These are phyloP conservation scores for Hemisphaericaspora lyxosophila DNA, from an alignment of 1,139 yeast species.

Conservation along the genomic window DNA sequence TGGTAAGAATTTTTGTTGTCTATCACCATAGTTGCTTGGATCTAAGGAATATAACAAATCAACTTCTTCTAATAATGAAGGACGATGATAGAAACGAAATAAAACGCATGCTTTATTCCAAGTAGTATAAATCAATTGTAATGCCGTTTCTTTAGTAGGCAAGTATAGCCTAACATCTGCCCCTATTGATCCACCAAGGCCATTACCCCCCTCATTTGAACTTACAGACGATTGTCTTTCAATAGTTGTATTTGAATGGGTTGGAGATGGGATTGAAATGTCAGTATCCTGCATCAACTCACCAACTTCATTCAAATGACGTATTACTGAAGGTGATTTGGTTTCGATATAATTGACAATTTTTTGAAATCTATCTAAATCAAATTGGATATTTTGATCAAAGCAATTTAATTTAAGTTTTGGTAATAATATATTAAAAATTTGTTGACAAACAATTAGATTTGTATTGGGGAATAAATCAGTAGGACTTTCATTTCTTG, in stretches of 20 bases:
- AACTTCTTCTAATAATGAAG: slow-evolving; percentile 63
- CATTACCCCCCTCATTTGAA: slow-evolving; percentile 14
- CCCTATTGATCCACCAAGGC: slow-evolving; percentile 41
- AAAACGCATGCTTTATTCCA: slow-evolving; percentile 87
- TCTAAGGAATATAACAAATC: slow-evolving; percentile 57
- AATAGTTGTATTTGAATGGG: slow-evolving; percentile 1
- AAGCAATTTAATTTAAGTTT: slow-evolving; percentile 40
- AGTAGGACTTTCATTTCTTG: neutral
- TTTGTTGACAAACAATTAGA: slow-evolving; percentile 25
- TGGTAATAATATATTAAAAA: slow-evolving; percentile 49
- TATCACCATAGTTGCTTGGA: slow-evolving; percentile 65
- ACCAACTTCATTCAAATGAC: slow-evolving; percentile 22
- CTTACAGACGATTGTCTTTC: slow-evolving; percentile 19
- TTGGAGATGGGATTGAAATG: slow-evolving; percentile 11
- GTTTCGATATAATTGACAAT: slow-evolving; percentile 23
- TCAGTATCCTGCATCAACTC: slow-evolving; percentile 26
- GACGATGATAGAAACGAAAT: slow-evolving; percentile 82
- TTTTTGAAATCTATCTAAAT: slow-evolving; percentile 34
- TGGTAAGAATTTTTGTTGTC: slow-evolving; percentile 77
- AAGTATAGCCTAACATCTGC: slow-evolving; percentile 68
- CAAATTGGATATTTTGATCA: slow-evolving; percentile 33
- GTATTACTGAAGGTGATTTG: slow-evolving; percentile 17
- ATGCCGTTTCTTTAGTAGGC: slow-evolving; percentile 74
- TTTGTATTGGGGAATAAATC: slow-evolving; percentile 16
- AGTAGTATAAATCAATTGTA: slow-evolving; percentile 68